Evolutionary conservation across 2,329 filamentous ascomycete genomes (phyloP), one percentile per base, ranked within the genome.

Genomic region (Alternaria hordeiaustralica): DNA sequence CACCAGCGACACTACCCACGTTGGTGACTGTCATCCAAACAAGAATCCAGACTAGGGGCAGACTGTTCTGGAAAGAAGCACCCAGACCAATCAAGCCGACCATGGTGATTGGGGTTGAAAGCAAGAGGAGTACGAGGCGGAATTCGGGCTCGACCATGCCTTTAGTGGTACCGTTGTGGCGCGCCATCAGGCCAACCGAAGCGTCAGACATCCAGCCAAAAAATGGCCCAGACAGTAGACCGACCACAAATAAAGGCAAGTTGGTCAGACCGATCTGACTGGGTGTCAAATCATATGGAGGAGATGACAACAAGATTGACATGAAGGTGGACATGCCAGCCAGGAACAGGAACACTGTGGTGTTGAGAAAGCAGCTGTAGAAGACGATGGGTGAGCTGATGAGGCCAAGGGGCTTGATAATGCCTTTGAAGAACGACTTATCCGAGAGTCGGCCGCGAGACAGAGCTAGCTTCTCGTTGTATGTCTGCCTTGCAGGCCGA

Each of bases 291-390:
- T 66, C 55, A 18, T 68, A 68, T 8, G 65, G 65, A 10, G 65
- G 60, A 11, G 60, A 41, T 6, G 63, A 63, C 28, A 68, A 20
- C 13, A 68, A 55, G 12, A 68, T 68, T 6, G 65, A 64, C 50
- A 68, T 58, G 26, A 65, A 65, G 28, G 63, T 65, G 18, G 45
- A 51, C 12, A 63, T 57, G 28, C 62, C 65, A 10, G 54, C 65
- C 12, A 68, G 63, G 43, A 65, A 55, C 20, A 64, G 20, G 47
- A 68, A 64, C 5, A 68, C 36, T 8, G 55, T 53, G 20, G 45
- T 30, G 58, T 66, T 66, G 44, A 68, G 55, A 43, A 68, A 61
- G 41, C 65, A 65, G 55, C 62, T 67, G 63, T 63, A 67, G 12
- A 65, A 25, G 7, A 68, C 65, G 18, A 63, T 60, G 18, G 65